These are phyloP conservation scores for Macrophomina pseudophaseolina DNA, from an alignment of 2,329 filamentous ascomycete species.

Conservation along the genomic window DNA sequence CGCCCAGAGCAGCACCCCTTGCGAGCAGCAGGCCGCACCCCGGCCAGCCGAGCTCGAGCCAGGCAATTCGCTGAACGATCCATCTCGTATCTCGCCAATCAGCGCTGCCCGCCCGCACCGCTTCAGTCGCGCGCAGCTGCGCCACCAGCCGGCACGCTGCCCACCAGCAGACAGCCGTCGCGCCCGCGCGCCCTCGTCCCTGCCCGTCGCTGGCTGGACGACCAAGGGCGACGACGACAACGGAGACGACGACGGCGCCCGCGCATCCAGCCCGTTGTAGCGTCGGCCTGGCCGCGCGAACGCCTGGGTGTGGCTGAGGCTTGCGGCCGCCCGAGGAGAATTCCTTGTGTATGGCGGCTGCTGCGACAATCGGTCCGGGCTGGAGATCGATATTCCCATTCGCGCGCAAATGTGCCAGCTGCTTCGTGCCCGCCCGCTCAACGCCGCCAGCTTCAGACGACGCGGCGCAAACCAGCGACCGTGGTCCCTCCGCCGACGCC, in stretches of 20 bases:
- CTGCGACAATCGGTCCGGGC: conserved; percentile 16
- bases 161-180: background rate
- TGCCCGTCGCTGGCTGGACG: conserved; percentile 7
- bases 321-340: conserved; percentile 15
- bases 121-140: conserved; percentile 17
- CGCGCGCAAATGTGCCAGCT: background rate
- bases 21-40: conserved; percentile 15
- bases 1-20: conserved; percentile 10
- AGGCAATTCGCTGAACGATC: conserved; percentile 21
- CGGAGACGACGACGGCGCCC: background rate
- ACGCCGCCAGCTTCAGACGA: background rate
- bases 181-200: background rate
- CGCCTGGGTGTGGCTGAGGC: conserved; percentile 22
- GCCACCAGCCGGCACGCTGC: conserved; percentile 12
- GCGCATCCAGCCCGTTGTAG: conserved; percentile 7
- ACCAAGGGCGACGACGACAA: background rate
- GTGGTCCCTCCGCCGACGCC: conserved; percentile 10
- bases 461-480: conserved; percentile 15
- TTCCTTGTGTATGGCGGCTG: conserved; percentile 12
- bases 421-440: background rate
- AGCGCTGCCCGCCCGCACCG: conserved; percentile 7
- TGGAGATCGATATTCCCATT: conserved; percentile 13
- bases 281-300: conserved; percentile 17
- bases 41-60: conserved; percentile 19
- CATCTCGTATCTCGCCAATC: conserved; percentile 23